Conservation (phyloP, 768 basidiomycete species). For the Russula vinacea region DNA sequence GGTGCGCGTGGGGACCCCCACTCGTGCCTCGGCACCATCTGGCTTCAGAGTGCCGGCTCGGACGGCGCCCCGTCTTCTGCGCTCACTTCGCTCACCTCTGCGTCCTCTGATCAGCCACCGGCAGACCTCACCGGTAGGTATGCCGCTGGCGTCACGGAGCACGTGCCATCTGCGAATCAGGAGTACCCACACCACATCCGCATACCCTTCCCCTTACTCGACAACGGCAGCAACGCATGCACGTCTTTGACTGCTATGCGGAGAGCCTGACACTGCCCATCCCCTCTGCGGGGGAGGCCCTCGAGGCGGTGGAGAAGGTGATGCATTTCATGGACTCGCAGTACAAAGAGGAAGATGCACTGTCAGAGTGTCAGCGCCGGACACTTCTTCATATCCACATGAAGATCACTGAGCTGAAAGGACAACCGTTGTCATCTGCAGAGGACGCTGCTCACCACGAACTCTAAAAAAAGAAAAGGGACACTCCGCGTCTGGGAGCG, state of each 20-base stretch:
- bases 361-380: slow-evolving; percentile 47
- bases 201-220: slow-evolving; percentile 13
- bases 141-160: slow-evolving; percentile 21
- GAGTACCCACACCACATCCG: slow-evolving; percentile 9
- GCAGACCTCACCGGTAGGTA: slow-evolving; percentile 24
- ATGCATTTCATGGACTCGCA: slow-evolving; percentile 51
- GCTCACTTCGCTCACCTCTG: slow-evolving; percentile 23
- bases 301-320: slow-evolving; percentile 53
- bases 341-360: slow-evolving; percentile 41
- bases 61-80: slow-evolving; percentile 22
- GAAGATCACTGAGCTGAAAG: slow-evolving; percentile 28
- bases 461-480: slow-evolving; percentile 20
- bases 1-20: slow-evolving; percentile 19
- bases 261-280: slow-evolving; percentile 15
- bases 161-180: slow-evolving; percentile 23
- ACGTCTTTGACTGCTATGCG: slow-evolving; percentile 26
- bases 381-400: slow-evolving; percentile 49
- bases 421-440: slow-evolving; percentile 15
- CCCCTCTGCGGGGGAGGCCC: slow-evolving; percentile 49
- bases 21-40: slow-evolving; percentile 17
- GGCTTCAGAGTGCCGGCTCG: slow-evolving; percentile 22
- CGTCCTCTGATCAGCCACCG: slow-evolving; percentile 23
- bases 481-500: slow-evolving; percentile 17
- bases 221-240: slow-evolving; percentile 26
- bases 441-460: slow-evolving; percentile 21